phyloP scores from a whole-genome alignment of 129 eudicot genomes.

The Calendula officinalis region DNA sequence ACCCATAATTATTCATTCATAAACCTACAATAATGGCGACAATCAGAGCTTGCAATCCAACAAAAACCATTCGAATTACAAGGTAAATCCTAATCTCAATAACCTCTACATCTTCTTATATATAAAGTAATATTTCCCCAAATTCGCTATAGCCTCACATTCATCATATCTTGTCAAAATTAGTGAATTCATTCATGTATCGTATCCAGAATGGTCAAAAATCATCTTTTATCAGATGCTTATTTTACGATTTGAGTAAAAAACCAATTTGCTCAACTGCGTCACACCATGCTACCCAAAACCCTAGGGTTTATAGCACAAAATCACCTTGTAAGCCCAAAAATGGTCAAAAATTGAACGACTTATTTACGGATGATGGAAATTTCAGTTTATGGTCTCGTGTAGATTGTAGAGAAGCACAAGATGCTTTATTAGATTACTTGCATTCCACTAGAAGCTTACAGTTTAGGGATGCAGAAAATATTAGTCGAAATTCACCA shows the following conservation, averaged over 20 bases:
- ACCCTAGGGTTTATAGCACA: slow-evolving; percentile 43
- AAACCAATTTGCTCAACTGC: slow-evolving; percentile 40
- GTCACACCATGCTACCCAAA: slow-evolving; percentile 33
- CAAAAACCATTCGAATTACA: slow-evolving; percentile 13
- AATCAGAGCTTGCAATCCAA: slow-evolving; percentile 9
- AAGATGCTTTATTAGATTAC: slow-evolving; percentile 73
- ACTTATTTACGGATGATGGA: background rate
- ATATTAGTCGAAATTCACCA: slow-evolving; percentile 67
- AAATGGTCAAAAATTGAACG: slow-evolving; percentile 20
- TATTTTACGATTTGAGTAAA: slow-evolving; percentile 18
- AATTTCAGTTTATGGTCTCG: slow-evolving; percentile 23
- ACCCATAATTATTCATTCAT: slow-evolving; percentile 4
- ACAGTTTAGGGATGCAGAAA: slow-evolving; percentile 70
- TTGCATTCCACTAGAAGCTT: slow-evolving; percentile 77
- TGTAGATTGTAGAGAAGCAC: slow-evolving; percentile 49
- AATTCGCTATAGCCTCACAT: background rate
- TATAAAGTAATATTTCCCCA: background rate
- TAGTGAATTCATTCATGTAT: slow-evolving; percentile 27
- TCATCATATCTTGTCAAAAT: slow-evolving; percentile 16
- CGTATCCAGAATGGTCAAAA: slow-evolving; percentile 15
- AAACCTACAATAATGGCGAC: slow-evolving; percentile 16
- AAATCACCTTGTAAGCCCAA: slow-evolving; percentile 24
- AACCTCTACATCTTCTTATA: slow-evolving; percentile 1
- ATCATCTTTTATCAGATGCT: slow-evolving; percentile 23
- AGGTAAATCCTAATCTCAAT: slow-evolving; percentile 25